Evolutionary conservation across 139 green algal genomes (phyloP).

Genomic region (Volvox reticuliferus): DNA sequence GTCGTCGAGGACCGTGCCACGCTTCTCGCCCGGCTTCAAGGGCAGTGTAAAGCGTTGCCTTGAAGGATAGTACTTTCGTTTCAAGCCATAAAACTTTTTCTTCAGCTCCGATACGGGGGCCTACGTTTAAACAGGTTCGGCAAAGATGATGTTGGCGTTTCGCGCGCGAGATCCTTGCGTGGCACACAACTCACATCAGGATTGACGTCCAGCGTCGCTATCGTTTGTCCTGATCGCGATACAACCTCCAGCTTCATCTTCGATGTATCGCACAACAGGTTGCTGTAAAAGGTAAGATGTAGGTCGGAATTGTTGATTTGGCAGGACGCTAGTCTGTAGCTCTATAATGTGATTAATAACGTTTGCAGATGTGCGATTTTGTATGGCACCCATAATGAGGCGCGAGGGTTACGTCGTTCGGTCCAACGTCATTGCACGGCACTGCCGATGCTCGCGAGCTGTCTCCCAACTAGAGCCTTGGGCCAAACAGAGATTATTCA

Average conservation of each 20-base stretch:
- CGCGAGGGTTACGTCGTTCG: not conserved
- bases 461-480: not conserved
- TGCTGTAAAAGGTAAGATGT: not conserved
- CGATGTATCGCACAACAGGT: not conserved
- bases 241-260: conserved; percentile 66
- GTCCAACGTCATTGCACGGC: conserved; percentile 9
- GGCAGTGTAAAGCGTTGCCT: conserved; percentile 86
- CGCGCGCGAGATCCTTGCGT: not conserved
- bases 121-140: conserved; percentile 58
- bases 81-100: conserved; percentile 70
- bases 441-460: not conserved
- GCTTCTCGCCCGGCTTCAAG: conserved; percentile 69
- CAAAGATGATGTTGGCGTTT: not conserved
- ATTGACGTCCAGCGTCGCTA: conserved; percentile 63
- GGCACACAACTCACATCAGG: conserved; percentile 47
- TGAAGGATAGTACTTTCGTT: conserved; percentile 73
- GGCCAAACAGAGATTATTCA: not conserved
- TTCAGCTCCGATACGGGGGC: conserved; percentile 87
- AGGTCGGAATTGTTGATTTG: not conserved
- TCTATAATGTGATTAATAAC: not conserved
- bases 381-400: not conserved
- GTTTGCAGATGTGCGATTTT: not conserved
- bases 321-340: too few species aligned
- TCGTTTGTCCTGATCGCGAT: conserved; percentile 60
- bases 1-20: conserved; percentile 69